Base-by-base conservation (phyloP, 2,329 filamentous ascomycete genomes). In the Cadophora luteo-olivacea region DNA sequence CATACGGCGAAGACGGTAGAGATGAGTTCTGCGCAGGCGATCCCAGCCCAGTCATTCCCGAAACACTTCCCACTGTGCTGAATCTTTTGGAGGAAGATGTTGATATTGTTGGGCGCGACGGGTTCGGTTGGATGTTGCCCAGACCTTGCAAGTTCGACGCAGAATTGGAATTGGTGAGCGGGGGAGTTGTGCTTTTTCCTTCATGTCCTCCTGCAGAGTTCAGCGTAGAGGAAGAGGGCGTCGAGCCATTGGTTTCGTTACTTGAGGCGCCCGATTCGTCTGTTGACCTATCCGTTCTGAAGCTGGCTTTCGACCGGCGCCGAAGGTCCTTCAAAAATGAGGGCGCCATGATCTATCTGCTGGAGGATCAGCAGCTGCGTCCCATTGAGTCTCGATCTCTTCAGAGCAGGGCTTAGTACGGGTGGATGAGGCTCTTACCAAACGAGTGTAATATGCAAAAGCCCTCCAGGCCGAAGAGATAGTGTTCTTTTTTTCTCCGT, bases 271-370 rank as follows among this genome's bases (percentile, higher is more conserved):
- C 41, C 14, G 65, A 55, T 63, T 48, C 63, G 74, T 91, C 87
- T 60, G 85, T 87, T 51, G 88, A 88, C 70, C 84, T 85, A 51
- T 87, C 86, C 60, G 88, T 89, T 68, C 86, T 88, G 81, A 94
- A 91, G 83, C 89, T 94, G 69, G 89, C 87, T 79, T 85, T 90
- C 67, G 92, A 96, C 75, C 91, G 90, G 74, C 92, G 88, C 75
- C 92, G 91, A 67, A 97, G 81, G 77, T 91, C 89, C 80, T 89
- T 92, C 75, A 96, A 85, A 77, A 97, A 92, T 54, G 90, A 82
- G 41, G 87, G 85, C 66, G 86, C 83, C 87, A 89, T 89, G 22
- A 12, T 72, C 38, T 33, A 64, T 66, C 70, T 68, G 65, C 55
- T 24, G n/a, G 24, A 32, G 9, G 9, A 51, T 68, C 38, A 63